Percentiles rank a stretch among this genome's conserved stretches.
These are phyloP conservation scores for Dittrichia graveolens DNA, from an alignment of 129 eudicot species.

Conservation along the genomic window DNA sequence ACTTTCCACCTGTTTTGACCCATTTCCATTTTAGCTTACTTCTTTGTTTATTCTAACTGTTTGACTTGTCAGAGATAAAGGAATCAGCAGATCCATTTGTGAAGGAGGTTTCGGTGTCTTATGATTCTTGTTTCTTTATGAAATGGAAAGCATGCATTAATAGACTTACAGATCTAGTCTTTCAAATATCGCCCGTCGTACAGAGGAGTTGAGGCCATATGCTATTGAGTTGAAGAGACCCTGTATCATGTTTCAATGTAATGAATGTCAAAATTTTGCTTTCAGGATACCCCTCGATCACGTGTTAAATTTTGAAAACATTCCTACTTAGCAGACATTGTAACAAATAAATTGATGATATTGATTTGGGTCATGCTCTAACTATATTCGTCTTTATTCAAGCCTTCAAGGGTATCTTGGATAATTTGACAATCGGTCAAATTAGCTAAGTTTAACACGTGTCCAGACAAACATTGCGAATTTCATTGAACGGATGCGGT, in stretches of 20 bases:
- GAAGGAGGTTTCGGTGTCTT: neutral
- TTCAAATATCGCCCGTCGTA: constrained; percentile 72
- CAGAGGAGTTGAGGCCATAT: constrained; percentile 67
- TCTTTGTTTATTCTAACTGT: too few species aligned
- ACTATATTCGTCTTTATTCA: too few species aligned
- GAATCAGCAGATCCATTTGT: too few species aligned
- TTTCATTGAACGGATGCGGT: neutral
- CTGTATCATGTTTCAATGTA: constrained; percentile 38
- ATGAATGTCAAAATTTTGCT: neutral
- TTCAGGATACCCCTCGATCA: neutral
- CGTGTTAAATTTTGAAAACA: neutral
- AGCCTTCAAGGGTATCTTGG: neutral
- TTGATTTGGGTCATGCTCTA: neutral
- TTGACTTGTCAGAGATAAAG: too few species aligned
- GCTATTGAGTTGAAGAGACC: constrained; percentile 96
- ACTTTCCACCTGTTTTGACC: neutral
- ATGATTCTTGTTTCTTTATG: neutral
- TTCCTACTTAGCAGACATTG: neutral
- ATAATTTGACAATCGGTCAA: neutral
- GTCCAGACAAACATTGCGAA: neutral
- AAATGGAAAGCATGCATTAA: constrained; percentile 3
- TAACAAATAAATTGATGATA: neutral
- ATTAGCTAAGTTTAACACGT: neutral
- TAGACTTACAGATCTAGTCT: constrained; percentile 88
- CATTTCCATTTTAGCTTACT: neutral